These are phyloP conservation scores for Daldinia grandis DNA, from an alignment of 495 filamentous ascomycete species.

Conservation along the genomic window DNA sequence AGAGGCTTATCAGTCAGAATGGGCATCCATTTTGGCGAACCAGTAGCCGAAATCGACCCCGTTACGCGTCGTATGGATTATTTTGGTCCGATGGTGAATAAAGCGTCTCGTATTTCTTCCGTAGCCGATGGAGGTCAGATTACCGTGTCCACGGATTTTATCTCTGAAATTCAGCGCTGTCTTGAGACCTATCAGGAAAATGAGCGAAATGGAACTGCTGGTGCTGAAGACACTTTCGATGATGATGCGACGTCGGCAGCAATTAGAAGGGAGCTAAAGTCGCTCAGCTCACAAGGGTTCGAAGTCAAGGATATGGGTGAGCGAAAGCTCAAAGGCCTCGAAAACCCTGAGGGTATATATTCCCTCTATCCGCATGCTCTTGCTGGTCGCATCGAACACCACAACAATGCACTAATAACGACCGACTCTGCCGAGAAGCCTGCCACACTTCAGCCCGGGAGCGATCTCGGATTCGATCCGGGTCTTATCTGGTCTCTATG, in stretches of 20 bases:
- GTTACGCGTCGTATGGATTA: constrained; percentile 99
- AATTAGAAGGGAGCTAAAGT: constrained; percentile 87
- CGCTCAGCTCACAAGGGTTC: constrained; percentile 90
- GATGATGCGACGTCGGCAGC: constrained; percentile 74
- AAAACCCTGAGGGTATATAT: constrained; percentile 96
- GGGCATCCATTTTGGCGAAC: constrained; percentile 94
- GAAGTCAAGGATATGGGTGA: constrained; percentile 96
- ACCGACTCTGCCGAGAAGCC: constrained; percentile 55
- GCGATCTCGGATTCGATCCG: constrained; percentile 75
- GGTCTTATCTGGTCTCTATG: constrained; percentile 89
- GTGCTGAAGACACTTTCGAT: constrained; percentile 72
- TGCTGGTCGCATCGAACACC: constrained; percentile 75
- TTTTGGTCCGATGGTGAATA: constrained; percentile 99
- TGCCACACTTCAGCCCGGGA: constrained; percentile 53
- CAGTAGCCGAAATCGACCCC: constrained; percentile 93
- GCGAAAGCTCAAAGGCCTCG: constrained; percentile 91
- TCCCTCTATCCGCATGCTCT: constrained; percentile 91
- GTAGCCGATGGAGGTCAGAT: constrained; percentile 98
- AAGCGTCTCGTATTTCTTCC: constrained; percentile 88
- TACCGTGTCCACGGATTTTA: constrained; percentile 94
- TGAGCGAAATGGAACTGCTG: constrained; percentile 72
- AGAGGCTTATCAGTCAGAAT: constrained; percentile 93
- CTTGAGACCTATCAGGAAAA: constrained; percentile 83
- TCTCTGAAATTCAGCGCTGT: constrained; percentile 91
- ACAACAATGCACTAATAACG: constrained; percentile 62